Base-by-base conservation (phyloP, 805 yeast genomes). In the Lachancea waltii region DNA sequence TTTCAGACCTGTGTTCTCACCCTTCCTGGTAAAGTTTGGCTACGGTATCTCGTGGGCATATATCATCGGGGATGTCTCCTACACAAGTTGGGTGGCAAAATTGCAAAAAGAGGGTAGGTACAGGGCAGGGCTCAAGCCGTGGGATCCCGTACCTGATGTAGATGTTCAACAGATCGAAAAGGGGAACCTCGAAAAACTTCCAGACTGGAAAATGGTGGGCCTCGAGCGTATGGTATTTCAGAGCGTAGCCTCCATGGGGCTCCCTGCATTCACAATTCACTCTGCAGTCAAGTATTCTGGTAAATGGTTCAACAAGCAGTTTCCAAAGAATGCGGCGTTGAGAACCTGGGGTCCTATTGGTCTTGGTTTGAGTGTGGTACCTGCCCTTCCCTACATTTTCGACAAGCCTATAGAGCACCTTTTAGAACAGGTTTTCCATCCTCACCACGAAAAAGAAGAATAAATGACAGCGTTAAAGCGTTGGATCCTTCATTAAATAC, bases 191-290 rank as follows among this genome's bases (percentile, higher is more conserved):
- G 57, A 68, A 3, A 61, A 64, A 15, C 77, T 73, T 32, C 64
- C 75, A 44, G 87, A 81, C 54, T 85, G 89, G 86, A 71, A 71
- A 48, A 46, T 79, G 38, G 75, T 72, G 6, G 79, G 72, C 5
- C 50, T 80, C 27, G 79, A 84, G 56, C 72, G 94, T 56, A 87
- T 84, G n/a, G 50, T 83, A 18, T 84, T 84, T 65, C 95, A 84
- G 60, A 69, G 81, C 46, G 68, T 85, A 45, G 95, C 95, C 2
- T 77, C 85, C 31, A 85, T 84, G 92, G 90, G 85, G 11, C 67
- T 84, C 29, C 95, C 95, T 7, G 94, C 94, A 3, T 77, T 83
- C 59, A 84, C 95, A 4, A 84, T 84, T 50, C 95, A 84, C 56
- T 70, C 82, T 2, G 66, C 79, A 4, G 95, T 84, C 28, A 70